Conservation (phyloP, 208 protist species). For the Balamuthia mandrillaris region DNA sequence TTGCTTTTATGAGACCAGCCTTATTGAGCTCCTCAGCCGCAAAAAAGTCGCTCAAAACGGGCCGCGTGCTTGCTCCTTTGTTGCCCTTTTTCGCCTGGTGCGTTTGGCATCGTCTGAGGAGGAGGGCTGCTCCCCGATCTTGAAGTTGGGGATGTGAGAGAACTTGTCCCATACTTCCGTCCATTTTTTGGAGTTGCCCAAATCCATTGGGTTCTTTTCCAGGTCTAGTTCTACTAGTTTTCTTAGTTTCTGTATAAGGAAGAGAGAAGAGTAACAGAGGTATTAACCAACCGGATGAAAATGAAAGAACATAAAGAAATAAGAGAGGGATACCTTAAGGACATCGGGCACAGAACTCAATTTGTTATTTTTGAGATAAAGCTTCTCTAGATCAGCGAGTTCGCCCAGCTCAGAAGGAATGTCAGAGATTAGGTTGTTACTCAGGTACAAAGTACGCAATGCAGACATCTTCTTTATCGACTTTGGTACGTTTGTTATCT, state of each 20-base stretch:
- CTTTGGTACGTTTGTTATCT: not conserved
- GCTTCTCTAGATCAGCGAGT: not conserved
- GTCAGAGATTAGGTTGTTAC: not conserved
- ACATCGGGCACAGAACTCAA: not conserved
- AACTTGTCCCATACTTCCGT: not conserved
- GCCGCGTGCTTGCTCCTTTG: too few relatives aligned
- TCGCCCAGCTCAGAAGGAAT: not conserved
- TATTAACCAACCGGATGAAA: too few relatives aligned
- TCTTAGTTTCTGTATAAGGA: not conserved
- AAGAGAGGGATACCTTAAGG: not conserved
- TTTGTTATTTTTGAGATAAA: not conserved
- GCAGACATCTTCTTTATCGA: not conserved
- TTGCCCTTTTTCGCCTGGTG: not conserved
- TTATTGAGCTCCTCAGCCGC: slow-evolving; percentile 35
- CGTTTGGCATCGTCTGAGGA: not conserved
- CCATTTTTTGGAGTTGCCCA: not conserved
- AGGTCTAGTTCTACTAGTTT: not conserved
- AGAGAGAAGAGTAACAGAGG: too few relatives aligned
- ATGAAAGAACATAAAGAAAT: too few relatives aligned
- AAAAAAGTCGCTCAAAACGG: slow-evolving; percentile 3
- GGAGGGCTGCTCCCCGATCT: not conserved
- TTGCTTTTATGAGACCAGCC: slow-evolving; percentile 1
- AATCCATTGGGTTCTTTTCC: not conserved
- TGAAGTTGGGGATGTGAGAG: not conserved
- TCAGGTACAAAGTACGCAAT: not conserved